phyloP scores from a whole-genome alignment of 192 early-diverging fungal species.

The Jimgerdemannia flammicorona region DNA sequence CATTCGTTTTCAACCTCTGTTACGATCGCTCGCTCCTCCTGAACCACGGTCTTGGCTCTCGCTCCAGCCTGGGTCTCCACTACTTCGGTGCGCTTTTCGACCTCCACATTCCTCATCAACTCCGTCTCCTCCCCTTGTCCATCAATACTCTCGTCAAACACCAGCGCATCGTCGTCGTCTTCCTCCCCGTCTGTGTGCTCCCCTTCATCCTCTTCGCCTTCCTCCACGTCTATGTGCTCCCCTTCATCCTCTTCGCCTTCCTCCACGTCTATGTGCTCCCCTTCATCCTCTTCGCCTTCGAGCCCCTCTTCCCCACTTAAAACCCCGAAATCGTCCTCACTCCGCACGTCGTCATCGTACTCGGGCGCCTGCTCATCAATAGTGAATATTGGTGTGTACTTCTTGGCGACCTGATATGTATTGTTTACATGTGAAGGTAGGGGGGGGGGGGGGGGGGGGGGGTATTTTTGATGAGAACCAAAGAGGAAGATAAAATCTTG shows the following conservation, averaged over 20 bases:
- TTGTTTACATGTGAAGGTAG: neutral
- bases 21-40: too few relatives aligned
- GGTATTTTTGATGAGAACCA: neutral
- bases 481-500: neutral
- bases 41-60: too few relatives aligned
- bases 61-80: too few relatives aligned
- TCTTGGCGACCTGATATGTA: constrained; percentile 32
- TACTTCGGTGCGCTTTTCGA: too few relatives aligned
- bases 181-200: neutral
- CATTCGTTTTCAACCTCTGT: too few relatives aligned
- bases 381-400: constrained; percentile 54
- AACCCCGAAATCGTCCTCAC: constrained; percentile 38
- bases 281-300: constrained; percentile 5
- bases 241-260: too few relatives aligned
- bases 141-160: too few relatives aligned
- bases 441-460: neutral
- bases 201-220: too few relatives aligned
- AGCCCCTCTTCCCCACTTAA: constrained; percentile 25
- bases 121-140: too few relatives aligned
- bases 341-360: constrained; percentile 53
- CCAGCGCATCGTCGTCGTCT: too few relatives aligned
- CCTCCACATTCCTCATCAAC: too few relatives aligned
- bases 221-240: too few relatives aligned
- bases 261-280: neutral
- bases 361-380: constrained; percentile 62